Evolutionary conservation across 495 filamentous ascomycete genomes (phyloP).

Genomic region (Talaromyces trachyspermus): DNA sequence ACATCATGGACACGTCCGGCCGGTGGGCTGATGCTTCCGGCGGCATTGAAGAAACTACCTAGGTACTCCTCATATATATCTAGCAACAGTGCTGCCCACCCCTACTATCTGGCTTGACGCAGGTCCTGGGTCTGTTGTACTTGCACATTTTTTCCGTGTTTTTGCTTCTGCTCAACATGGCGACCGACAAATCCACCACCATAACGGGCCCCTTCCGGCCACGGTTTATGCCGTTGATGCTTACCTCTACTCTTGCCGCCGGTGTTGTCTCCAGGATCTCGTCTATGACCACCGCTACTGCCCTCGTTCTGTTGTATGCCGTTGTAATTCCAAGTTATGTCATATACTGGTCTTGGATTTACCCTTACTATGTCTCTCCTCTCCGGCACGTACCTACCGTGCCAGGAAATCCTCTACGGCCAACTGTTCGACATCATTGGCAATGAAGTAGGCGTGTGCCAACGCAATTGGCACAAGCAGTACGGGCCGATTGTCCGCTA

Average conservation of each 20-base stretch:
- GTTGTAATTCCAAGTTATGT: conserved; percentile 1
- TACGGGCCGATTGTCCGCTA: conserved; percentile 36
- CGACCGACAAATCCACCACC: not conserved
- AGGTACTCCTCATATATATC: not conserved
- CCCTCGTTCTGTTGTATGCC: conserved; percentile 4
- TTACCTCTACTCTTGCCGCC: conserved; percentile 1
- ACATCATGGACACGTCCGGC: not conserved
- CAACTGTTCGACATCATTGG: conserved; percentile 33
- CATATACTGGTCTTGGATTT: conserved; percentile 37
- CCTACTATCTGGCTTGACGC: not conserved
- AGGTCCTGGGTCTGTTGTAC: not conserved
- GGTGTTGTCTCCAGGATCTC: conserved; percentile 5
- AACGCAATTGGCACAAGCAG: conserved; percentile 33
- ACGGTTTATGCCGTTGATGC: conserved; percentile 8
- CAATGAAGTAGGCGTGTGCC: conserved; percentile 29
- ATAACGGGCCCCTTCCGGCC: conserved; percentile 5
- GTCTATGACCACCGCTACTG: conserved; percentile 2
- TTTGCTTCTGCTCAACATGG: not conserved
- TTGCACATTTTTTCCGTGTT: not conserved
- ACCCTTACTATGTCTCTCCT: conserved; percentile 34
- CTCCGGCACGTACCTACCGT: conserved; percentile 35
- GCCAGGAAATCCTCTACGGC: conserved; percentile 35
- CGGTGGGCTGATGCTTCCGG: not conserved
- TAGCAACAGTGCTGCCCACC: not conserved
- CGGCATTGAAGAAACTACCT: not conserved